Conservation (phyloP, 2,329 filamentous ascomycete genomes). For the Alternaria novae-zelandiae region DNA sequence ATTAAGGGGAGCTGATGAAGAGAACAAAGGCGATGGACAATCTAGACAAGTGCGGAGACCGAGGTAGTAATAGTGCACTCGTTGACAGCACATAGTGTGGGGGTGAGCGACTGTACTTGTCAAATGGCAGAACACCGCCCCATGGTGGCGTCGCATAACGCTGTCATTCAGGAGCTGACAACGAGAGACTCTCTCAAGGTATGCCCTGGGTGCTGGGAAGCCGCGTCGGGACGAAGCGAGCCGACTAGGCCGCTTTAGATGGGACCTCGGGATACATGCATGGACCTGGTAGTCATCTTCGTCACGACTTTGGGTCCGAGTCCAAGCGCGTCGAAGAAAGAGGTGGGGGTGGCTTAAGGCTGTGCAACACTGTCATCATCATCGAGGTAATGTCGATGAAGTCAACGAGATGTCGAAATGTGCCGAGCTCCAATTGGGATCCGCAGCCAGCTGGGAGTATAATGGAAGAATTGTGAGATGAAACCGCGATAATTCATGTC, state of each 20-base stretch:
- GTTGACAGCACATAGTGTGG: neutral
- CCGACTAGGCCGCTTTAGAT: neutral
- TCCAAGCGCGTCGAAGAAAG: neutral
- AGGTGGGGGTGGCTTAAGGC: neutral
- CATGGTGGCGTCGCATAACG: neutral
- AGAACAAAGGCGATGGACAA: neutral
- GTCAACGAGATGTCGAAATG: neutral
- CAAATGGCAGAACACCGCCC: neutral
- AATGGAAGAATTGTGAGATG: neutral
- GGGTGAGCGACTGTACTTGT: neutral
- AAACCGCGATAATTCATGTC: neutral
- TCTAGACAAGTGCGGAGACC: neutral
- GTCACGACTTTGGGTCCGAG: constrained; percentile 6
- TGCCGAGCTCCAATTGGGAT: neutral
- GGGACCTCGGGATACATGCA: neutral
- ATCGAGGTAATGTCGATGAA: neutral
- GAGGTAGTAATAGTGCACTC: neutral
- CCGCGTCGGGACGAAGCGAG: constrained; percentile 11
- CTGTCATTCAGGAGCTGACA: neutral
- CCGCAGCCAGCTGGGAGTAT: neutral
- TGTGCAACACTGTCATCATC: neutral
- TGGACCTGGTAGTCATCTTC: constrained; percentile 4
- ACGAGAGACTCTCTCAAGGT: neutral
- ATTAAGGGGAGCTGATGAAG: neutral
- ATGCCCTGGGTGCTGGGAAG: neutral